Evolutionary conservation across 768 basidiomycete genomes (phyloP).

Genomic region (Tulasnella sp.): DNA sequence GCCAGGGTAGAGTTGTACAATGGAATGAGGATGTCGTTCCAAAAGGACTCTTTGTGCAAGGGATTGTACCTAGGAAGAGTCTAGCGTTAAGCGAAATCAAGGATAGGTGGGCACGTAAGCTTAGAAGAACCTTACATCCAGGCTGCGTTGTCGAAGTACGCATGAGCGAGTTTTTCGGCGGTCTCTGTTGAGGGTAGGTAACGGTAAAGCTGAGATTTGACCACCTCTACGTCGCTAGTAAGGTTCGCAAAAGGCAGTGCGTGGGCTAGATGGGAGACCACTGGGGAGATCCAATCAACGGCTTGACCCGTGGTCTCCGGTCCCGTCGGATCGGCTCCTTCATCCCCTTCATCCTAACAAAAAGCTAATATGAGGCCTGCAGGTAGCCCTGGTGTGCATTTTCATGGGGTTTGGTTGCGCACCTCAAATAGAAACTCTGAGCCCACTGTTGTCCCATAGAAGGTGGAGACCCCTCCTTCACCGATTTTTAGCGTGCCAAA

Average conservation of each 20-base stretch:
- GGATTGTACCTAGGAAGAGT: constrained; percentile 14
- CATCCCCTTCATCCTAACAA: constrained; percentile 11
- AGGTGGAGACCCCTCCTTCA: constrained; percentile 17
- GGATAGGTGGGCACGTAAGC: neutral
- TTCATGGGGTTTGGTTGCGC: neutral
- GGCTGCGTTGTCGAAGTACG: constrained; percentile 16
- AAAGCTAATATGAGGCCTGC: neutral
- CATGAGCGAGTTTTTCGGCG: constrained; percentile 1
- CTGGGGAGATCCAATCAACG: neutral
- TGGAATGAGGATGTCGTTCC: constrained; percentile 13
- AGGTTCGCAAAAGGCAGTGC: constrained; percentile 12
- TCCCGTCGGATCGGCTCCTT: constrained; percentile 6
- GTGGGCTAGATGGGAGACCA: constrained; percentile 6
- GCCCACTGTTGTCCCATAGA: constrained; percentile 18
- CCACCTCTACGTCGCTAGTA: constrained; percentile 6
- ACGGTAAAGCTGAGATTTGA: constrained; percentile 1
- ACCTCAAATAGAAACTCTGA: constrained; percentile 19
- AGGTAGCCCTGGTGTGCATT: neutral
- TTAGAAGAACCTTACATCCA: constrained; percentile 16
- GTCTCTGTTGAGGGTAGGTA: neutral
- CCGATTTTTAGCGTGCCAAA: constrained; percentile 18
- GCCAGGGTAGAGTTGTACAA: constrained; percentile 11
- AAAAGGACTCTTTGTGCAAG: constrained; percentile 11
- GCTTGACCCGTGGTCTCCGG: neutral
- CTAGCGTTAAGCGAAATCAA: neutral